A percentile compares a stretch with the other conserved stretches of the same genome.
Conservation (phyloP, 2,329 filamentous ascomycete genomes). For the Cladophialophora chaetospira region DNA sequence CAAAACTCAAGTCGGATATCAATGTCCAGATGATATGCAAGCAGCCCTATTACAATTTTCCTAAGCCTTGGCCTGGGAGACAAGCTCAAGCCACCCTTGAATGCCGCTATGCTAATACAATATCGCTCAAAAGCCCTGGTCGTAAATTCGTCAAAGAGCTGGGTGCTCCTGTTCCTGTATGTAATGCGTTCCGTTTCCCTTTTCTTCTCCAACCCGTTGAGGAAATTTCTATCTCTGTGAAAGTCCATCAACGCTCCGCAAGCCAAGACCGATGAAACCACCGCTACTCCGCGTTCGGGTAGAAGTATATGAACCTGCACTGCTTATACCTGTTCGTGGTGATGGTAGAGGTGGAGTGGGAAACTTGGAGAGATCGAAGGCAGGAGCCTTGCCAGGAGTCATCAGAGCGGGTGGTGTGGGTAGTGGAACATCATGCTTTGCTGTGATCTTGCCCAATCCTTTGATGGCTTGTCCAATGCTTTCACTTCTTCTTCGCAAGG, state of each 20-base stretch:
- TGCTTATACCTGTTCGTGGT: constrained; percentile 12
- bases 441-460: constrained; percentile 23
- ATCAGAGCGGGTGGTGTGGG: constrained; percentile 7
- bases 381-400: constrained; percentile 11
- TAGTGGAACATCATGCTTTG: constrained; percentile 23
- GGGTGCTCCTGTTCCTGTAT: constrained; percentile 1
- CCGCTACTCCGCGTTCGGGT: constrained; percentile 14
- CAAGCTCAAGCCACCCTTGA: no score
- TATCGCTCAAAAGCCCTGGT: constrained; percentile 17
- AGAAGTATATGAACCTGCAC: constrained; percentile 19
- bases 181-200: neutral
- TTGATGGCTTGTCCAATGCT: constrained; percentile 33
- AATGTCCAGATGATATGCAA: no score
- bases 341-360: constrained; percentile 26
- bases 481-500: constrained; percentile 29
- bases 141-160: constrained; percentile 17
- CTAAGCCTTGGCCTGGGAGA: no score
- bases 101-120: constrained; percentile 10
- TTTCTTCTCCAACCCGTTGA: neutral
- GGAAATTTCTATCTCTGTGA: constrained; percentile 2
- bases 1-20: no score
- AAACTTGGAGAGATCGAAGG: constrained; percentile 13
- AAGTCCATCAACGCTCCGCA: constrained; percentile 22
- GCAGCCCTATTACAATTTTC: no score
- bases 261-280: constrained; percentile 20